phyloP scores from a whole-genome alignment of 2,329 filamentous ascomycete genomes.

The Stagonosporopsis vannaccii region DNA sequence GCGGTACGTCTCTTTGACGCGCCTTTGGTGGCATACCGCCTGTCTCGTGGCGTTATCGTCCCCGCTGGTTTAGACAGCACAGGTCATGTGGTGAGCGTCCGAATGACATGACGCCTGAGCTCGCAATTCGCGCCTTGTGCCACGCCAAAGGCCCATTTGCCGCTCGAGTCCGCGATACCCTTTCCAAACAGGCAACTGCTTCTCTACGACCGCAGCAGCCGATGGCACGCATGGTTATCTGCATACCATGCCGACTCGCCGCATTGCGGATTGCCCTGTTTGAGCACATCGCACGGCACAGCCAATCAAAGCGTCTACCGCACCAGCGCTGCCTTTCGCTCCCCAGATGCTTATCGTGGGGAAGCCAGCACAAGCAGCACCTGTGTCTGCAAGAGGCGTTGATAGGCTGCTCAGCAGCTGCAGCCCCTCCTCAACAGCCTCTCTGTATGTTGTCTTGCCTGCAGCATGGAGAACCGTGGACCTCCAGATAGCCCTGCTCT shows the following conservation, averaged over 20 bases:
- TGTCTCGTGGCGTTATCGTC: slow-evolving; percentile 21
- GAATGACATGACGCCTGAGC: slow-evolving; percentile 38
- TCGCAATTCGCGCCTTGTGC: slow-evolving; percentile 38
- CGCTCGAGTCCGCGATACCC: slow-evolving; percentile 2
- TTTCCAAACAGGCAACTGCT: slow-evolving; percentile 10
- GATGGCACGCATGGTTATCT: slow-evolving; percentile 7
- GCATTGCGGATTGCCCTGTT: slow-evolving; percentile 6
- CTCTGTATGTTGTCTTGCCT: slow-evolving; percentile 3
- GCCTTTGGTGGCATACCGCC: slow-evolving; percentile 8
- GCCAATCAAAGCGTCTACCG: slow-evolving; percentile 9
- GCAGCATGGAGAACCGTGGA: not conserved
- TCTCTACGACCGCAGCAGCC: slow-evolving; percentile 7
- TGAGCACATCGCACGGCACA: not conserved
- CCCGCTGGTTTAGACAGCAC: slow-evolving; percentile 13
- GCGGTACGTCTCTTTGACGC: slow-evolving; percentile 9
- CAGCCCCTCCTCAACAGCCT: slow-evolving; percentile 17
- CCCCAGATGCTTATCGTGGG: slow-evolving; percentile 21
- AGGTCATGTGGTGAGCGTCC: slow-evolving; percentile 30
- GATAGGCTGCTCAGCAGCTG: slow-evolving; percentile 6
- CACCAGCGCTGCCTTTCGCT: slow-evolving; percentile 13
- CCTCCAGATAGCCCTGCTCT: slow-evolving; percentile 1
- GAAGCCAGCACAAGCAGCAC: slow-evolving; percentile 9
- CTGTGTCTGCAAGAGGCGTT: slow-evolving; percentile 2
- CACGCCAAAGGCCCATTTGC: slow-evolving; percentile 17
- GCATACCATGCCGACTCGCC: slow-evolving; percentile 11